These are phyloP conservation scores for Neotropicomus parvogracilis DNA, from an alignment of 1,284 basidiomycete genomes.

Conservation along the genomic window DNA sequence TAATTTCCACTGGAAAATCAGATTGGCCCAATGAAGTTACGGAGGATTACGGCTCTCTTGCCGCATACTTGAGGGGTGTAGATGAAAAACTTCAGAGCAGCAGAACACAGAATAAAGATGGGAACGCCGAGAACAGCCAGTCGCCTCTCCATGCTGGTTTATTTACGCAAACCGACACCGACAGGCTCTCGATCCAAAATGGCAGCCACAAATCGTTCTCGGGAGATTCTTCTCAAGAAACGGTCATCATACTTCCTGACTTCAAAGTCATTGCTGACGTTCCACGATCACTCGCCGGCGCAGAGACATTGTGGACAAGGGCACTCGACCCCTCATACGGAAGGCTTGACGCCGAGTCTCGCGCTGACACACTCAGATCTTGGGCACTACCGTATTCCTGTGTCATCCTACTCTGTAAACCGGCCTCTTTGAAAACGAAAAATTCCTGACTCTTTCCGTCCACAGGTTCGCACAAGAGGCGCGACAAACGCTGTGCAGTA, in stretches of 20 bases:
- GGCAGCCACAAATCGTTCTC: conserved; percentile 72
- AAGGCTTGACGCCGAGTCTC: conserved; percentile 40
- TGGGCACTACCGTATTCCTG: conserved; percentile 75
- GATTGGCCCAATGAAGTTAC: conserved; percentile 84
- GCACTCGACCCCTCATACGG: conserved; percentile 58
- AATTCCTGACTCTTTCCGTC: conserved; percentile 7
- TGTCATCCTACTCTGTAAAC: conserved; percentile 75
- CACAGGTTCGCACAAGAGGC: conserved; percentile 84
- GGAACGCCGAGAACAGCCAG: conserved; percentile 18
- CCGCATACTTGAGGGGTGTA: conserved; percentile 53
- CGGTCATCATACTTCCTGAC: conserved; percentile 86
- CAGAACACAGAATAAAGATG: conserved; percentile 23
- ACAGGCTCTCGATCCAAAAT: conserved; percentile 71
- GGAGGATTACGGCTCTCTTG: conserved; percentile 62
- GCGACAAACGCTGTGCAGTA: conserved; percentile 88
- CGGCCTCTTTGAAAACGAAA: neutral
- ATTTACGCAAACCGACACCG: conserved; percentile 52
- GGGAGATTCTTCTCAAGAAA: conserved; percentile 58
- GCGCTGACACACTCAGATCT: conserved; percentile 52
- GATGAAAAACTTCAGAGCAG: conserved; percentile 22
- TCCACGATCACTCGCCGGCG: conserved; percentile 58
- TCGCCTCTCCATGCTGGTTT: conserved; percentile 45
- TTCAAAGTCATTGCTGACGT: conserved; percentile 79
- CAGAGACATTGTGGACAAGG: conserved; percentile 62
- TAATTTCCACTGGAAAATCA: conserved; percentile 84